Evolutionary conservation across 139 green algal genomes (phyloP).

Genomic region (Coccomyxa sp.): DNA sequence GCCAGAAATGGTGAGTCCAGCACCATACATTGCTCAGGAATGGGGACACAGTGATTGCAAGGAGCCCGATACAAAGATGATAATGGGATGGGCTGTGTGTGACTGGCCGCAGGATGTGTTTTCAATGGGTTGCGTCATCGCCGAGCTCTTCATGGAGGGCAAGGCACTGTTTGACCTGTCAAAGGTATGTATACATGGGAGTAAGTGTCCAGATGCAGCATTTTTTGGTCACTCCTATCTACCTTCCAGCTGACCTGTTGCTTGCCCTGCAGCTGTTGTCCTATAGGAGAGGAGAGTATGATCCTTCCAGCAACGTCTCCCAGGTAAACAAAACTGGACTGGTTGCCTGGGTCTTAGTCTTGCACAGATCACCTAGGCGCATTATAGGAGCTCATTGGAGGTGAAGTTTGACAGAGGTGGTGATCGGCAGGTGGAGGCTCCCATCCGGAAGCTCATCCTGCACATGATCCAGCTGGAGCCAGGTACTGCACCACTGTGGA

Average conservation of each 20-base stretch:
- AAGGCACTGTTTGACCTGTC: constrained; percentile 75
- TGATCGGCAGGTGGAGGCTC: constrained; percentile 13
- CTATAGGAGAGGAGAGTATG: constrained; percentile 56
- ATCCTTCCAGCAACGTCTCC: constrained; percentile 22
- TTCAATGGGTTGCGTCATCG: constrained; percentile 88
- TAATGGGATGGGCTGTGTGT: too few relatives aligned
- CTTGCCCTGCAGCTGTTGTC: constrained; percentile 52
- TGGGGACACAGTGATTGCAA: too few relatives aligned
- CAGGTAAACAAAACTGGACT: constrained; percentile 4
- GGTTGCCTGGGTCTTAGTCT: too few relatives aligned
- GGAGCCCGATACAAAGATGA: too few relatives aligned
- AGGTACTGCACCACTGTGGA: constrained; percentile 1
- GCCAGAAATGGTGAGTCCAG: constrained; percentile 38
- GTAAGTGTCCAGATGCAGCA: neutral
- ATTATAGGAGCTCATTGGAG: too few relatives aligned
- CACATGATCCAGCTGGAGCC: constrained; percentile 90
- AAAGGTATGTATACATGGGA: constrained; percentile 34
- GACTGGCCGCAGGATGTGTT: constrained; percentile 78
- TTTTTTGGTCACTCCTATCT: neutral
- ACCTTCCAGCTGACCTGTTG: neutral
- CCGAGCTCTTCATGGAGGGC: constrained; percentile 92
- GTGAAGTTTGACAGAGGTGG: too few relatives aligned
- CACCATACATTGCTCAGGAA: neutral
- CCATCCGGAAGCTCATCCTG: constrained; percentile 61
- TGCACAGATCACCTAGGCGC: too few relatives aligned